A percentile compares a stretch with the other conserved stretches of the same genome.
Evolutionary conservation across 75 land plant species (phyloP).

Genomic region (Adiantum capillusveneris): DNA sequence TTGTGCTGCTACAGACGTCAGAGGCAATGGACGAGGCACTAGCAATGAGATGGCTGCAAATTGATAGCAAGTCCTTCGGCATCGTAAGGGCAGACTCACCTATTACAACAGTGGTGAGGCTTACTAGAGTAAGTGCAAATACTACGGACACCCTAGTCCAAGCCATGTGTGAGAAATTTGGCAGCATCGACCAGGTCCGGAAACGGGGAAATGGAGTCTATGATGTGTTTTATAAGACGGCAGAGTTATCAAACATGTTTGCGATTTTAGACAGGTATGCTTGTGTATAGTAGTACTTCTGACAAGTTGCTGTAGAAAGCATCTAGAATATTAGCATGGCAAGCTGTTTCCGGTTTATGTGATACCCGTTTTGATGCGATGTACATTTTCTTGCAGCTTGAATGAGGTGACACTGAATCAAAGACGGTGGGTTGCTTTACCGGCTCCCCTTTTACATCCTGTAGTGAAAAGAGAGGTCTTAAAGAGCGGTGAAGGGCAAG

Average conservation of each 20-base stretch:
- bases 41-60: not conserved
- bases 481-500: not conserved
- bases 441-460: not conserved
- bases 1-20: not conserved
- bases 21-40: conserved; percentile 4
- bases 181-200: not conserved
- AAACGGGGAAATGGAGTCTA: not conserved
- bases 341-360: no score
- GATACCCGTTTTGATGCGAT: no score
- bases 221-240: conserved; percentile 1
- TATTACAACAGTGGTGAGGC: conserved; percentile 1
- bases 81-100: not conserved
- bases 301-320: no score
- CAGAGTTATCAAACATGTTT: not conserved
- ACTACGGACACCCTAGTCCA: not conserved
- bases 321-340: no score
- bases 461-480: not conserved
- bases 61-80: not conserved
- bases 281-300: no score
- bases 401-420: not conserved
- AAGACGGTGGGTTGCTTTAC: not conserved
- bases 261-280: not conserved
- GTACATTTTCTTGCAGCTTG: no score
- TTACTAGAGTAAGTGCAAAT: not conserved
- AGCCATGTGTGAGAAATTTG: not conserved